Conservation (phyloP, 495 filamentous ascomycete genomes). For the Cercophora newfieldiana region DNA sequence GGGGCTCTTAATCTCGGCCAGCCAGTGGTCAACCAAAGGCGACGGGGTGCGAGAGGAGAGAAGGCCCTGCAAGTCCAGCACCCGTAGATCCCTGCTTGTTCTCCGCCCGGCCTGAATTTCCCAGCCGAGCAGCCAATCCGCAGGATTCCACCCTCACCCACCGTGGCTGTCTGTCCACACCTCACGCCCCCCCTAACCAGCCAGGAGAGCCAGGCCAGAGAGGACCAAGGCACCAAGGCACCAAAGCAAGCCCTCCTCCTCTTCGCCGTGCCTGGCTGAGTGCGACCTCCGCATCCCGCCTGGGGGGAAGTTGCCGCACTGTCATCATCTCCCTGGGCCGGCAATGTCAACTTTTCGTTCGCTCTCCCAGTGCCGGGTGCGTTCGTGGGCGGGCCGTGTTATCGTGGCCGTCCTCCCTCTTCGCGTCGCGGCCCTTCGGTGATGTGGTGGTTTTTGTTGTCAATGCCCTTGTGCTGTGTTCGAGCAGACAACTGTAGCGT, state of each 20-base stretch:
- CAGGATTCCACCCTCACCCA: conserved; percentile 32
- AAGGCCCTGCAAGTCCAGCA: conserved; percentile 31
- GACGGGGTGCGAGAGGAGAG: conserved; percentile 18
- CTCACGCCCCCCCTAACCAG: conserved; percentile 5
- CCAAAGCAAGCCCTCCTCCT: conserved; percentile 20
- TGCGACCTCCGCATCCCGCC: conserved; percentile 28
- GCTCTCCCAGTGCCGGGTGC: neutral
- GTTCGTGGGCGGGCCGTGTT: neutral
- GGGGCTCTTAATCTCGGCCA: conserved; percentile 30
- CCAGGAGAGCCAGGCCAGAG: neutral
- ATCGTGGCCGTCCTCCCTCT: neutral
- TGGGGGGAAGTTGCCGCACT: neutral
- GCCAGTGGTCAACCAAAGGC: conserved; percentile 31
- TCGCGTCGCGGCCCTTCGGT: neutral
- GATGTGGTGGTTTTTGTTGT: neutral
- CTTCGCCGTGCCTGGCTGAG: conserved; percentile 27
- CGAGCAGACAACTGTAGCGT: conserved; percentile 8
- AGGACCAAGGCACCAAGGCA: conserved; percentile 11
- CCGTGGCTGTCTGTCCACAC: conserved; percentile 19
- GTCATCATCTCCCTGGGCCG: neutral
- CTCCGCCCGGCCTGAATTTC: conserved; percentile 39
- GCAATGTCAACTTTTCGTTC: neutral
- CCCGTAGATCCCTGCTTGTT: conserved; percentile 36
- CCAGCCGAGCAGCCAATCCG: conserved; percentile 38
- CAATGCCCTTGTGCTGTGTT: neutral